Conservation (phyloP, 2,329 filamentous ascomycete species). For the Hirsutella rhossiliensis region DNA sequence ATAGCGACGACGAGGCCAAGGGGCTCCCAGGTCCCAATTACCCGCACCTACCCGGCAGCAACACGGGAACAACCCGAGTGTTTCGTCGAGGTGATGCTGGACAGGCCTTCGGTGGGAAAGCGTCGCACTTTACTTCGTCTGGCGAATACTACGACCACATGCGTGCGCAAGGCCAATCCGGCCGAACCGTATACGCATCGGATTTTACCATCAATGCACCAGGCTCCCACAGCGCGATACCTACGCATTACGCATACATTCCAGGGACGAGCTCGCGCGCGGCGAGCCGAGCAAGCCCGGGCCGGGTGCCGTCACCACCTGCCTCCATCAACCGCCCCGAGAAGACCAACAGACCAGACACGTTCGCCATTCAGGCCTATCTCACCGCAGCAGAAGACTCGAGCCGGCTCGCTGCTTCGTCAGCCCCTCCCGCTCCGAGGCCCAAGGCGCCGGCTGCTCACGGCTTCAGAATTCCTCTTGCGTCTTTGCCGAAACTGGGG, state of each 20-base stretch:
- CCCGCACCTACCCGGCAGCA: constrained; percentile 7
- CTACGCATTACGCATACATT: constrained; percentile 35
- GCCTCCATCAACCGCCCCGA: constrained; percentile 3
- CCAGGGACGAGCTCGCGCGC: not conserved
- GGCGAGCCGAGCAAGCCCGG: not conserved
- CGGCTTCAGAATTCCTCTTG: constrained; percentile 23
- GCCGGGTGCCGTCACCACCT: constrained; percentile 3
- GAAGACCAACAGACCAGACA: constrained; percentile 13
- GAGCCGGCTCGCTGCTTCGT: constrained; percentile 3
- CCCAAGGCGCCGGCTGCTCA: not conserved
- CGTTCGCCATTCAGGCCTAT: constrained; percentile 25
- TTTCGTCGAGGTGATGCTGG: constrained; percentile 10
- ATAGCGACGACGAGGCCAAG: constrained; percentile 5
- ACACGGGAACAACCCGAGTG: constrained; percentile 14
- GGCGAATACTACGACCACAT: constrained; percentile 28
- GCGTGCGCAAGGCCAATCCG: constrained; percentile 13
- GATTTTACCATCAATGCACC: not conserved
- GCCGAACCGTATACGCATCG: not conserved
- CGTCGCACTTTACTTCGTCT: constrained; percentile 16
- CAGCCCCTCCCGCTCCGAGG: not conserved
- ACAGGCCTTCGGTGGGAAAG: constrained; percentile 8
- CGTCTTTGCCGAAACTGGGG: constrained; percentile 24
- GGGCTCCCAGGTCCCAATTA: not conserved
- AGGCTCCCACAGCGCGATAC: constrained; percentile 19
- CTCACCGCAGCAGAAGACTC: constrained; percentile 18